phyloP scores from a whole-genome alignment of 2,329 filamentous ascomycete genomes.

The Aurifilum marmelostoma region DNA sequence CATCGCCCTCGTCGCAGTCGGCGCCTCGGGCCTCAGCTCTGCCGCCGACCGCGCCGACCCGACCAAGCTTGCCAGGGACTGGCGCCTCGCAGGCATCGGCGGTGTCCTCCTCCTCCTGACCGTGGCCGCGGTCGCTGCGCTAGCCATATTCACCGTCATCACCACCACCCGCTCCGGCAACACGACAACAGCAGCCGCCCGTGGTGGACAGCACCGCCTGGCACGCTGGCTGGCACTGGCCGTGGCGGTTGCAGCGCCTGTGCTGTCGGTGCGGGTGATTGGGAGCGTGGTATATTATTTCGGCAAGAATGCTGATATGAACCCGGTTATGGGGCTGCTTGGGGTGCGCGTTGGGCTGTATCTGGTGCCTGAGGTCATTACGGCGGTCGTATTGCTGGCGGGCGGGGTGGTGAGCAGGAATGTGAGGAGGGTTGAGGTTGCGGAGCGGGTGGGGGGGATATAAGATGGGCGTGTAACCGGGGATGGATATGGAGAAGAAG shows the following conservation, averaged over 20 bases:
- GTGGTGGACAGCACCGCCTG: not conserved
- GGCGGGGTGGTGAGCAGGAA: constrained; percentile 14
- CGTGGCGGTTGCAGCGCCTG: constrained; percentile 31
- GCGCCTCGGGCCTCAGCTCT: constrained; percentile 31
- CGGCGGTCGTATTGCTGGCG: constrained; percentile 8
- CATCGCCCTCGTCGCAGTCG: constrained; percentile 34
- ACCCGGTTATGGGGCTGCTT: constrained; percentile 32
- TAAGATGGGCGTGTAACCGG: not conserved
- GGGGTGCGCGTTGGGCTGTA: constrained; percentile 32
- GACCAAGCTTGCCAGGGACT: constrained; percentile 20
- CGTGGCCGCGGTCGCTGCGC: constrained; percentile 29
- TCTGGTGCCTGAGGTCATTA: constrained; percentile 33
- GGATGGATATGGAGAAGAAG: not conserved
- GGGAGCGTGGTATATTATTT: constrained; percentile 34
- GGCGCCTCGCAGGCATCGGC: constrained; percentile 32
- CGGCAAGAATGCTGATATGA: constrained; percentile 29
- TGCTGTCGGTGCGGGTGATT: constrained; percentile 34
- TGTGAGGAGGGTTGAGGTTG: not conserved
- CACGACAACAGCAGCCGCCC: no score
- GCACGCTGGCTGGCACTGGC: constrained; percentile 31
- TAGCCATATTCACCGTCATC: constrained; percentile 25
- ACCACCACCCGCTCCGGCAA: not conserved
- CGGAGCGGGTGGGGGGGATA: not conserved
- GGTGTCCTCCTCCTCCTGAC: constrained; percentile 34
- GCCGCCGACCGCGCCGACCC: constrained; percentile 18